Percentiles rank a stretch among this genome's conserved stretches.
These are phyloP conservation scores for Coriolopsis trogii DNA, from an alignment of 1,284 basidiomycete species.

Conservation along the genomic window DNA sequence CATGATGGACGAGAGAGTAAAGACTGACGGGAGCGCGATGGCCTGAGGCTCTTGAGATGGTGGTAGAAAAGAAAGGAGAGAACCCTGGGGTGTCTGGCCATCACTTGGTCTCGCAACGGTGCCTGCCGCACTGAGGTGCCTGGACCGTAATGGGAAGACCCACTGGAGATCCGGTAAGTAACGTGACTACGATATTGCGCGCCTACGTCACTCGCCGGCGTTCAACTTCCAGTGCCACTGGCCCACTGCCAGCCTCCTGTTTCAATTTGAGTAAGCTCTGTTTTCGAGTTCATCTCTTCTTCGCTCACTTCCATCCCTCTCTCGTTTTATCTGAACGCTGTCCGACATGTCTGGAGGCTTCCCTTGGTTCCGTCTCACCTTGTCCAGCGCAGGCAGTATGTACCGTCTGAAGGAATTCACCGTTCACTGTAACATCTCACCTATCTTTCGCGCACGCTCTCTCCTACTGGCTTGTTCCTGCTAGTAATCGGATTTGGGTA, in stretches of 20 bases:
- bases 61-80: neutral
- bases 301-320: neutral
- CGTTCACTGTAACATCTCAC: neutral
- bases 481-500: slow-evolving; percentile 71
- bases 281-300: neutral
- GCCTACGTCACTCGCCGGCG: slow-evolving; percentile 4
- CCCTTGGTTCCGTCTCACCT: slow-evolving; percentile 18
- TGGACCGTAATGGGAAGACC: neutral
- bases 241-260: neutral
- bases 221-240: neutral
- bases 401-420: too few relatives aligned
- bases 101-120: too few relatives aligned
- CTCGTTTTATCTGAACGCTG: neutral
- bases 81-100: too few relatives aligned
- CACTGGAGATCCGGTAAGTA: too few relatives aligned
- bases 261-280: neutral
- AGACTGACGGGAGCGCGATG: neutral
- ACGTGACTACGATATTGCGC: slow-evolving; percentile 18
- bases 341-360: slow-evolving; percentile 7
- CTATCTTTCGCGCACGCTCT: neutral
- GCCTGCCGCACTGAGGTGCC: too few relatives aligned
- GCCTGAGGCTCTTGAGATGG: slow-evolving; percentile 6
- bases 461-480: too few relatives aligned
- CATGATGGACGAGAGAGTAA: neutral
- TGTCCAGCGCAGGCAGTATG: slow-evolving; percentile 20